Evolutionary conservation across 2,329 filamentous ascomycete genomes (phyloP).

Genomic region (Dendrostoma leiphaemia): DNA sequence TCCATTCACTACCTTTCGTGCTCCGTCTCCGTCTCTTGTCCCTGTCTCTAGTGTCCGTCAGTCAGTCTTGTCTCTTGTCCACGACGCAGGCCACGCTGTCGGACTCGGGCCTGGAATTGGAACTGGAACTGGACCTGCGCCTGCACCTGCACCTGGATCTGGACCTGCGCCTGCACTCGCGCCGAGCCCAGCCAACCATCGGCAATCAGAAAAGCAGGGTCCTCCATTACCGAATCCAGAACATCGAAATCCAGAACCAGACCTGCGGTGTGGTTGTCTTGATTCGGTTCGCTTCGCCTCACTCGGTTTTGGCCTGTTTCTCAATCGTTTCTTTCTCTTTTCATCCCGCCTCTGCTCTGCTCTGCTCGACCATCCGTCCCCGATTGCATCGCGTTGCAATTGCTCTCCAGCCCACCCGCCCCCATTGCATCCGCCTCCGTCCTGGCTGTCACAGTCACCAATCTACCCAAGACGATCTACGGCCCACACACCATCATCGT

Average conservation of each 20-base stretch:
- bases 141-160: background rate
- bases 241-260: constrained; percentile 1
- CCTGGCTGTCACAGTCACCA: background rate
- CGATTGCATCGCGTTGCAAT: background rate
- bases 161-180: background rate
- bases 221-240: constrained; percentile 3
- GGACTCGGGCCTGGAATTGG: too few relatives aligned
- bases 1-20: background rate
- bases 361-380: background rate
- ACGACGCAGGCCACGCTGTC: too few relatives aligned
- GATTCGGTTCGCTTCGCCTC: background rate
- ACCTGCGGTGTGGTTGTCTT: constrained; percentile 1
- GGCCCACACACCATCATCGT: constrained; percentile 1
- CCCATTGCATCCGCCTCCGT: background rate
- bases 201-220: constrained; percentile 1
- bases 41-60: too few relatives aligned
- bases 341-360: background rate
- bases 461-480: background rate
- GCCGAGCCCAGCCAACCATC: background rate
- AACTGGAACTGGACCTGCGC: too few relatives aligned
- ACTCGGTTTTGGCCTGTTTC: background rate
- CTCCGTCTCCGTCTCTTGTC: too few relatives aligned
- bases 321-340: background rate
- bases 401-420: background rate
- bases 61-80: too few relatives aligned